A percentile compares a stretch with the other conserved stretches of the same genome.
Conservation (phyloP, 352 stramenopile genomes). For the Hyaloperonospora arabidopsidis region DNA sequence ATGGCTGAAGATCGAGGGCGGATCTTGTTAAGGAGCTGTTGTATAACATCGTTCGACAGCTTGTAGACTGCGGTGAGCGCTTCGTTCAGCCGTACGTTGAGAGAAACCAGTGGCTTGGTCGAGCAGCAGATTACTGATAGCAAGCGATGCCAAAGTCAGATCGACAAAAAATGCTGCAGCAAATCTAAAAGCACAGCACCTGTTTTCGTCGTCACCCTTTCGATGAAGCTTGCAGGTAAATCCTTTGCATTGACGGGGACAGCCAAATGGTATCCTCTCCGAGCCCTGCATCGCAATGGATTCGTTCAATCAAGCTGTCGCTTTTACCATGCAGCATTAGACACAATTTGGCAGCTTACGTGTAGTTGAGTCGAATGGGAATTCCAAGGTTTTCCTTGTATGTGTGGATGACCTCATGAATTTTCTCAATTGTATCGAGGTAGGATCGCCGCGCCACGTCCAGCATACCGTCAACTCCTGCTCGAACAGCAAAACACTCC, state of each 20-base stretch:
- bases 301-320: background rate
- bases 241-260: conserved; percentile 48
- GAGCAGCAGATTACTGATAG: conserved; percentile 72
- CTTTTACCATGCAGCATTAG: background rate
- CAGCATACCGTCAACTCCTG: conserved; percentile 80
- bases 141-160: conserved; percentile 14
- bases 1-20: conserved; percentile 58
- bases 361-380: conserved; percentile 69
- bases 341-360: conserved; percentile 30
- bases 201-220: conserved; percentile 57
- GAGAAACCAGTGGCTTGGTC: conserved; percentile 77
- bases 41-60: conserved; percentile 81
- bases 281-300: conserved; percentile 23
- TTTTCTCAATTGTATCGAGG: conserved; percentile 76
- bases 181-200: conserved; percentile 19
- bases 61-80: conserved; percentile 81
- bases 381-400: conserved; percentile 69
- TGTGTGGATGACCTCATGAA: conserved; percentile 61
- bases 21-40: conserved; percentile 77
- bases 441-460: conserved; percentile 76
- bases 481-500: conserved; percentile 74
- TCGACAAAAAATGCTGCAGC: background rate
- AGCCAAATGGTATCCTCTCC: conserved; percentile 66
- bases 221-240: conserved; percentile 53
- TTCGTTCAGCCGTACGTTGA: conserved; percentile 80